These are phyloP conservation scores for Articulospora tetracladia DNA, from an alignment of 495 filamentous ascomycete species.

Conservation along the genomic window DNA sequence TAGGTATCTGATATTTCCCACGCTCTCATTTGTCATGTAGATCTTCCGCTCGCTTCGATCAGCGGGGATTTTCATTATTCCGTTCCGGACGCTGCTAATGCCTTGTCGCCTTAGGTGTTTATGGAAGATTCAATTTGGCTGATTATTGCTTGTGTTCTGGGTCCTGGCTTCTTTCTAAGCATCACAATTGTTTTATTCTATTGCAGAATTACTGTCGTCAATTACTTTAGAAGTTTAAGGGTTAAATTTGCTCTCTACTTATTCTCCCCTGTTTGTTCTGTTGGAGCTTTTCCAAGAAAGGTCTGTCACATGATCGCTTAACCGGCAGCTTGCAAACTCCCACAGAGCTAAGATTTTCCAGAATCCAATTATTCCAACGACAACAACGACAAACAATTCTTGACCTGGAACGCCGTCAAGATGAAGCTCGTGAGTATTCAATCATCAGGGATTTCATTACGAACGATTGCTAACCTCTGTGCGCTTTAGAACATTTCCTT, in stretches of 20 bases:
- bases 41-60: neutral
- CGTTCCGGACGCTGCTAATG: neutral
- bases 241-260: too few relatives aligned
- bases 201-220: too few relatives aligned
- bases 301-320: slow-evolving; percentile 12
- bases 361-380: neutral
- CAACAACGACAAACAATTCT: neutral
- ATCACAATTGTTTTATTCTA: too few relatives aligned
- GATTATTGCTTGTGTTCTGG: too few relatives aligned
- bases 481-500: slow-evolving; percentile 69
- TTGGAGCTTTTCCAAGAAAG: too few relatives aligned
- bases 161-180: too few relatives aligned
- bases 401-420: slow-evolving; percentile 15
- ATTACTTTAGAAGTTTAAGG: too few relatives aligned
- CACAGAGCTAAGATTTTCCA: slow-evolving; percentile 10
- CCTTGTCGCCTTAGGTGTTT: neutral
- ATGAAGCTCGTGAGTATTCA: slow-evolving; percentile 27
- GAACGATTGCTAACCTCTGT: slow-evolving; percentile 16
- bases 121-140: too few relatives aligned
- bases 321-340: neutral
- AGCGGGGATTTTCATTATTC: neutral
- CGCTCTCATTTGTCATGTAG: neutral
- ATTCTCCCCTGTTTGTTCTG: too few relatives aligned
- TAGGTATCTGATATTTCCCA: too few relatives aligned
- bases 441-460: neutral